Evolutionary conservation across 306 rosid genomes (phyloP).

Genomic region (Vicia sativa): DNA sequence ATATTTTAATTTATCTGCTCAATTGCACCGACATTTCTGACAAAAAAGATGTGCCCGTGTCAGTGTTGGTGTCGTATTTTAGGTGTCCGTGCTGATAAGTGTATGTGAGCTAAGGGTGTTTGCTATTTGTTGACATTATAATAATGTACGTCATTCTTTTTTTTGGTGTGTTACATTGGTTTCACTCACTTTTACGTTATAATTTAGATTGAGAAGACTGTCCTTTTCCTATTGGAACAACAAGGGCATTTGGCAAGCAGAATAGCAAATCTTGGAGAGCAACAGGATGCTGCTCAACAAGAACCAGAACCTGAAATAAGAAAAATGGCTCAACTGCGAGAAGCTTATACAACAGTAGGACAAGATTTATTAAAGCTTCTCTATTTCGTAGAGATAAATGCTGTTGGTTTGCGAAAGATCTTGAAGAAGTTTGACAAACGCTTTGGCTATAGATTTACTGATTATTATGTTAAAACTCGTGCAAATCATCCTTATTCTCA

Average conservation of each 20-base stretch:
- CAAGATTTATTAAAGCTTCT: slow-evolving; percentile 87
- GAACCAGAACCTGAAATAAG: slow-evolving; percentile 78
- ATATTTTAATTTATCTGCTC: slow-evolving; percentile 11
- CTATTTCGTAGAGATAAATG: slow-evolving; percentile 85
- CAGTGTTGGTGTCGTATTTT: too few relatives aligned
- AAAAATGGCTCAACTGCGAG: slow-evolving; percentile 64
- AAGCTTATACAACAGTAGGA: slow-evolving; percentile 81
- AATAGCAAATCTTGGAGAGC: slow-evolving; percentile 72
- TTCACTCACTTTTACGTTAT: slow-evolving; percentile 29
- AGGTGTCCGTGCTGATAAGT: not conserved
- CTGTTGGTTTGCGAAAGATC: slow-evolving; percentile 95
- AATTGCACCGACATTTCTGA: too few relatives aligned
- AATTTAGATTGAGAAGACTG: slow-evolving; percentile 88
- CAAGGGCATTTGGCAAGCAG: slow-evolving; percentile 95
- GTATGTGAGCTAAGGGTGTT: not conserved
- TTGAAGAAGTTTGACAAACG: slow-evolving; percentile 98
- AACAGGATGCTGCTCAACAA: slow-evolving; percentile 60
- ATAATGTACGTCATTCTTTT: slow-evolving; percentile 7
- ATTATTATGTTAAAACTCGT: slow-evolving; percentile 90
- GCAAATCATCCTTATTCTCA: slow-evolving; percentile 99
- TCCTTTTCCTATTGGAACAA: slow-evolving; percentile 93
- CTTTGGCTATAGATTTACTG: slow-evolving; percentile 88
- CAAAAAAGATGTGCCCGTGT: too few relatives aligned
- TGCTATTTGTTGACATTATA: not conserved
- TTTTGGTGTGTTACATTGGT: slow-evolving; percentile 3